Evolutionary conservation across 139 green algal genomes (phyloP).

Genomic region (Picochlorum costavermella): DNA sequence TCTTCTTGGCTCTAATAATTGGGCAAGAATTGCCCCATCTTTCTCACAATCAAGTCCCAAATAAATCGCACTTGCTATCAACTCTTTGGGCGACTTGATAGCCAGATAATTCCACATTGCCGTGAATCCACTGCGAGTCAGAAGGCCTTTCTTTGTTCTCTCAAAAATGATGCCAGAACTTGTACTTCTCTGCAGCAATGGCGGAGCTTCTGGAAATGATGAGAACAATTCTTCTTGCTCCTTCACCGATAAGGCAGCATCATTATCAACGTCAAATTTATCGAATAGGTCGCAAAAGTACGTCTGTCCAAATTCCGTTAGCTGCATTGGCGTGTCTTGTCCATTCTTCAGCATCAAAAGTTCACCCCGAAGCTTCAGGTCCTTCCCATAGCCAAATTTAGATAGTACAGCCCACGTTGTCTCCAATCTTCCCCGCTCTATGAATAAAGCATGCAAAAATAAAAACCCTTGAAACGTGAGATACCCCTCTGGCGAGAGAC

Average conservation of each 20-base stretch:
- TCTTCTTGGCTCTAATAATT: not conserved
- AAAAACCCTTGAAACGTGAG: slow-evolving; percentile 86
- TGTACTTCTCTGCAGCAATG: slow-evolving; percentile 7
- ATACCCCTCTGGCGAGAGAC: slow-evolving; percentile 43
- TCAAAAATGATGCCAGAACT: slow-evolving; percentile 33
- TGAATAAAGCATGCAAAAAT: slow-evolving; percentile 91
- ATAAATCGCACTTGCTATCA: slow-evolving; percentile 63
- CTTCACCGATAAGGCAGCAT: slow-evolving; percentile 34
- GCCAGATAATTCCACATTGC: slow-evolving; percentile 42
- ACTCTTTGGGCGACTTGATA: slow-evolving; percentile 29
- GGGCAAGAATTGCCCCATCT: not conserved
- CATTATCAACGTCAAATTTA: slow-evolving; percentile 41
- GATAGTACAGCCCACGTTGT: slow-evolving; percentile 84
- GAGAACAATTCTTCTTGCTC: slow-evolving; percentile 53
- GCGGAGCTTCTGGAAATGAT: slow-evolving; percentile 38
- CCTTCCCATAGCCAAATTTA: slow-evolving; percentile 71
- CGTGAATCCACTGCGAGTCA: slow-evolving; percentile 48
- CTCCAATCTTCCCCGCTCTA: slow-evolving; percentile 81
- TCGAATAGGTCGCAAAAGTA: slow-evolving; percentile 56
- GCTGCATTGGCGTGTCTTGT: slow-evolving; percentile 47
- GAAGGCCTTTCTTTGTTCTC: slow-evolving; percentile 16
- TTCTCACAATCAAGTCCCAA: slow-evolving; percentile 37
- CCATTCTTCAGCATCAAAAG: slow-evolving; percentile 43
- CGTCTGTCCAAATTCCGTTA: slow-evolving; percentile 31
- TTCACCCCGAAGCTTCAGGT: slow-evolving; percentile 46